Evolutionary conservation across 495 filamentous ascomycete genomes (phyloP), one percentile per base, ranked within the genome.

Genomic region (Schizothecium vesticola): DNA sequence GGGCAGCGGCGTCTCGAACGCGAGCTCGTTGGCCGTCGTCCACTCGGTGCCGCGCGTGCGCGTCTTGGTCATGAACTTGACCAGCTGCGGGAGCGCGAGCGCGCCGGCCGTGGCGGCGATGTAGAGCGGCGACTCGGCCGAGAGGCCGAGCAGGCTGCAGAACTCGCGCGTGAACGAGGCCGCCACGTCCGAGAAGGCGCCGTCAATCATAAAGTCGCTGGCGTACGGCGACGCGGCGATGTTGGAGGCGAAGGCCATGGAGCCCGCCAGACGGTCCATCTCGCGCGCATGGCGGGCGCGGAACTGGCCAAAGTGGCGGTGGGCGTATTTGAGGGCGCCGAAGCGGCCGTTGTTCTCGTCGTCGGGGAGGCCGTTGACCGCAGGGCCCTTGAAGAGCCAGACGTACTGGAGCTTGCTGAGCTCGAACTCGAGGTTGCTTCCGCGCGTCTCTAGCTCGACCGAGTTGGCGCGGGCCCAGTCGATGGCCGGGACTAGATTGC

Each of bases 341-440:
- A 69, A 24, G 0, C 74, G 72, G 21, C 81, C 80, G 61, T 82
- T 81, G 21, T 71, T 66, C 33, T 69, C 60, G 65, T 81, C 77
- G 62, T 82, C 74, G n/a, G 84, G 82, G 4, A 85, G 67, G 3
- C 77, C 79, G 60, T 85, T 83, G 21, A 81, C 70, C 2, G 65
- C 19, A 0, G 82, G 77, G 0, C 84, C 84, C 57, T 82, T 80
- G 82, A 90, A 97, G 0, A 96, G 85, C 87, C 89, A 92, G 56
- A 97, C 84, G 73, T 91, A 98, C 68, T 96, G 91, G 25, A 98
- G 80, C 51, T 90, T 89, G 78, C 87, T 90, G 4, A 99, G 88
- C 61, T 99, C 94, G 63, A 97, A 99, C 75, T 97, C 94, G 3
- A 99, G 86, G 70, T 96, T 97, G 70, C 91, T 94, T 4, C 94